Evolutionary conservation across 257 asterid species (phyloP).

Genomic region (Phtheirospermum japonicum): DNA sequence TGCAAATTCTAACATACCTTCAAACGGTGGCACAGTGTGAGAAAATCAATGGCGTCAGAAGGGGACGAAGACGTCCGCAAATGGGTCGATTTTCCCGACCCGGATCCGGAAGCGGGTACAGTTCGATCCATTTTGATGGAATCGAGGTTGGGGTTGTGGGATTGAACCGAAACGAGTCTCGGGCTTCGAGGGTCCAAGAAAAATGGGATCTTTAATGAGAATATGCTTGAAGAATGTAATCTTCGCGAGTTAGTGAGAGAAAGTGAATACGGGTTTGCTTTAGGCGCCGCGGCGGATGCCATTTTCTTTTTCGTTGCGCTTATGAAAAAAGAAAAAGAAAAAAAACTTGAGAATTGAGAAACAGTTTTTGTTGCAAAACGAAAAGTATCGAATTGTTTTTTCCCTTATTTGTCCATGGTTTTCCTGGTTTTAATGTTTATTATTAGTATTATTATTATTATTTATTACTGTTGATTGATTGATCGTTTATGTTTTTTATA

Average conservation of each 20-base stretch:
- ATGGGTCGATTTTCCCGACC: constrained; percentile 32
- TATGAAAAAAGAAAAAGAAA: background rate
- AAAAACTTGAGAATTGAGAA: constrained; percentile 19
- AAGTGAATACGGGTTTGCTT: constrained; percentile 29
- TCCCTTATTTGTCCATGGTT: constrained; percentile 2
- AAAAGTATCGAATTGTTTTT: background rate
- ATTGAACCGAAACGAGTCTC: constrained; percentile 45
- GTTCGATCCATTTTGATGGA: constrained; percentile 45
- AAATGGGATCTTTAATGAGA: constrained; percentile 42
- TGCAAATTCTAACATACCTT: constrained; percentile 46
- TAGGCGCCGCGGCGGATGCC: constrained; percentile 38
- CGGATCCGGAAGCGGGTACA: constrained; percentile 40
- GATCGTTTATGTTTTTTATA: too few species aligned
- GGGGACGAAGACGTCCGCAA: constrained; percentile 43
- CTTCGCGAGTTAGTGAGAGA: constrained; percentile 16
- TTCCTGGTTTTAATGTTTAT: too few species aligned
- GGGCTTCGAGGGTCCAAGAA: constrained; percentile 32
- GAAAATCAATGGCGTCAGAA: constrained; percentile 80
- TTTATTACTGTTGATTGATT: too few species aligned
- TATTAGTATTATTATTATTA: too few species aligned
- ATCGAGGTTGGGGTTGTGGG: constrained; percentile 55
- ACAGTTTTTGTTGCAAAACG: constrained; percentile 4
- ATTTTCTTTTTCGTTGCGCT: constrained; percentile 24
- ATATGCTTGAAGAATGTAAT: constrained; percentile 26
- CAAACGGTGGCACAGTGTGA: constrained; percentile 80